phyloP scores from a whole-genome alignment of 2,329 filamentous ascomycete genomes.

The Beauveria rudraprayagi region DNA sequence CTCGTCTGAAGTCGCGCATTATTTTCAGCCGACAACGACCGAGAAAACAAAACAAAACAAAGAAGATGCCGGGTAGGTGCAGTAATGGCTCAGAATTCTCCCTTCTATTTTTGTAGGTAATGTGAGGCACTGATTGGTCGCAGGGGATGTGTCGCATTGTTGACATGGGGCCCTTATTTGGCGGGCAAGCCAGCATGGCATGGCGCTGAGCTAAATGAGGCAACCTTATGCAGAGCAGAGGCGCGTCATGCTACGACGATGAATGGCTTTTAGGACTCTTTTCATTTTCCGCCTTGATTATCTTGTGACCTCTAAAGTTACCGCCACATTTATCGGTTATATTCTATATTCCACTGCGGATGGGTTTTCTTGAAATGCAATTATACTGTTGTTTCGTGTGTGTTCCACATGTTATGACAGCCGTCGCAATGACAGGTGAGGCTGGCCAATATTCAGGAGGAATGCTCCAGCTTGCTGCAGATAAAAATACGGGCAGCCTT shows the following conservation, averaged over 20 bases:
- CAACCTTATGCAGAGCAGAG: constrained; percentile 4
- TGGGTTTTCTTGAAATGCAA: too few species aligned
- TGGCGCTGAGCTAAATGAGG: constrained; percentile 7
- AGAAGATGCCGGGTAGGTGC: not conserved
- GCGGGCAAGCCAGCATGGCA: not conserved
- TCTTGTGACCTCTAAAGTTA: too few species aligned
- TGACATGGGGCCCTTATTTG: not conserved
- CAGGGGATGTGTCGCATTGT: not conserved
- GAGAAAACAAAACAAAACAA: not conserved
- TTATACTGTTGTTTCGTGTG: too few species aligned
- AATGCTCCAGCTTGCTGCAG: too few species aligned
- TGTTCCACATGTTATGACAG: too few species aligned
- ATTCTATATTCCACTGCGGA: too few species aligned
- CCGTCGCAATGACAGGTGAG: too few species aligned
- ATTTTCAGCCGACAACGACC: not conserved
- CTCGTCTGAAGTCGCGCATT: not conserved
- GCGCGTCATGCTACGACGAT: not conserved
- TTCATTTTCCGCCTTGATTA: too few species aligned
- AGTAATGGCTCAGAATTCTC: not conserved
- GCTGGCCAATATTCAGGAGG: too few species aligned
- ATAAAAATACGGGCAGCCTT: too few species aligned
- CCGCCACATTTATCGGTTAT: too few species aligned
- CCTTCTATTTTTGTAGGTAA: not conserved
- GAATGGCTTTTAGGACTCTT: not conserved
- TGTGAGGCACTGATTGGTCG: not conserved